These are phyloP conservation scores for Pseudogymnoascus sp. DNA, from an alignment of 2,329 filamentous ascomycete genomes.

Conservation along the genomic window DNA sequence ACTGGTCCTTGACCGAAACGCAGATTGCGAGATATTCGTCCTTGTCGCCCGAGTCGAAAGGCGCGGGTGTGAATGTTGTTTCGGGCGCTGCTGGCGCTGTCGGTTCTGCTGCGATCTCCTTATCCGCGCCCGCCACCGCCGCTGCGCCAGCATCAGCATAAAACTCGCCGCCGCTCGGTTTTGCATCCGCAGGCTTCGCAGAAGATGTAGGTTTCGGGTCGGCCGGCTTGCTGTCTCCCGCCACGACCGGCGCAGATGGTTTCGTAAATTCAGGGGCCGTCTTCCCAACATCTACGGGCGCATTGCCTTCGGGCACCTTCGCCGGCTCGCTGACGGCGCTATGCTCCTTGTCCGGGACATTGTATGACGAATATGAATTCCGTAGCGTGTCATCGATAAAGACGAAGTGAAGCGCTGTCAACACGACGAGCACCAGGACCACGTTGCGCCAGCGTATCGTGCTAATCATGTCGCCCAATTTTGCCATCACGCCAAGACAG, in stretches of 20 bases:
- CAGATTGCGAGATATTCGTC: constrained; percentile 23
- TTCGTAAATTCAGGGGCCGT: not conserved
- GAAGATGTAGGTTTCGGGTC: not conserved
- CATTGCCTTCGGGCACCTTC: not conserved
- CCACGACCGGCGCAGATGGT: not conserved
- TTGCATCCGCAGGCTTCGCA: not conserved
- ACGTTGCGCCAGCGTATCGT: constrained; percentile 6
- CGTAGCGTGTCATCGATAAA: constrained; percentile 7
- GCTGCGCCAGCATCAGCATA: not conserved
- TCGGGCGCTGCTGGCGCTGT: not conserved
- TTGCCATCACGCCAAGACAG: not conserved
- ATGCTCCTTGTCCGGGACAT: not conserved
- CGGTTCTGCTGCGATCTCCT: not conserved
- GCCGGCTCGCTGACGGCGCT: not conserved
- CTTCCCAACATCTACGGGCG: not conserved
- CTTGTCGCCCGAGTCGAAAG: not conserved
- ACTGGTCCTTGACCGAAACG: constrained; percentile 20
- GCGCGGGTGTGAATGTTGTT: not conserved
- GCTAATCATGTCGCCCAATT: constrained; percentile 3
- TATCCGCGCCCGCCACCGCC: not conserved
- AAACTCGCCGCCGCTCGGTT: not conserved
- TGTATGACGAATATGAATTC: not conserved
- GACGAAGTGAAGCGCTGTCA: constrained; percentile 1
- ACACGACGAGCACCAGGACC: not conserved
- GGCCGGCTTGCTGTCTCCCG: not conserved